Base-by-base conservation (phyloP, 768 basidiomycete genomes). In the Lanmaoa rubissima region DNA sequence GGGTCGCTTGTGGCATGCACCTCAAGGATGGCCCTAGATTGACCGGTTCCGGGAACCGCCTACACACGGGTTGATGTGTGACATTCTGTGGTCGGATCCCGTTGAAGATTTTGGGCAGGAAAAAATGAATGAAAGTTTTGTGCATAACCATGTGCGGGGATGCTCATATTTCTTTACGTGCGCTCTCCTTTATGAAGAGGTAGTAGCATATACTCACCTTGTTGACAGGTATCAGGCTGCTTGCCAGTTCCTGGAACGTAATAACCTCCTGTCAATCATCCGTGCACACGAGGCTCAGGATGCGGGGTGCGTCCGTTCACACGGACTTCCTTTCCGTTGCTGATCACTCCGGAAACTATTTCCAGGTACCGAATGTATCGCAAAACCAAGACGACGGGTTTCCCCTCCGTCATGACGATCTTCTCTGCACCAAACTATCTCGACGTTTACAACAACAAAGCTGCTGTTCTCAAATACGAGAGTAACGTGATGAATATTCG, bases 371-470 rank as follows among this genome's bases (percentile, higher is more conserved):
- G 95, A 53, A 98, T 98, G 97, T 98, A 98, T 69, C 91, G 94
- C 63, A 99, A 99, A 76, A 98, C 96, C 5, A 93, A 94, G 74
- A 90, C 92, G 19, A 98, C 95, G 0, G 95, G 96, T 7, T 98
- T 99, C 79, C 96, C 97, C 17, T 96, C 94, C 16, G 95, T 99
- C 56, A 98, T 99, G 94, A 98, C 96, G n/a, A 94, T 99, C 67
- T 99, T 99, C 76, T 95, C 92, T 16, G 95, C 95, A 9, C 97
- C 97, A 41, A 95, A 98, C 71, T 98, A 98, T 69, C 87, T 98
- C 55, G 97, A 98, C 67, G 93, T 98, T 19, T 98, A 98, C 75
- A 94, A 96, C 75, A 99, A 99, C 78, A 98, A 98, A 75, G 97
- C 95, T 2, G 97, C 97, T 0, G 95, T 99, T 21, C 84, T 99